Evolutionary conservation across 2,329 filamentous ascomycete species (phyloP).

Genomic region (Beauveria bassiana): DNA sequence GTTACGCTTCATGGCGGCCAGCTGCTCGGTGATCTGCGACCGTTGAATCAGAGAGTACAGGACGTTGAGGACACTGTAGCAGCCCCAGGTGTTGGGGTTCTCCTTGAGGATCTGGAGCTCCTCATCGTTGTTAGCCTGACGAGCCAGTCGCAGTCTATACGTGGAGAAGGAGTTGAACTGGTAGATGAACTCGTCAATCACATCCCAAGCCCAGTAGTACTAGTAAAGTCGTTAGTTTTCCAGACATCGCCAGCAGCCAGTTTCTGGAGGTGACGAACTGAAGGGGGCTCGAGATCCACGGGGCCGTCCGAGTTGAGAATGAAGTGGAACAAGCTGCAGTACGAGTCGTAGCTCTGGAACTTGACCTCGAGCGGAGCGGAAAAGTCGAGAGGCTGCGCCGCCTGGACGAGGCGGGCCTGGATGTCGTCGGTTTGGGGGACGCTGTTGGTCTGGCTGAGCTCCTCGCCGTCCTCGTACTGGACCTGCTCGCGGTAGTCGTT

Average conservation of each 20-base stretch:
- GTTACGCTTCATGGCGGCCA: slow-evolving; percentile 87
- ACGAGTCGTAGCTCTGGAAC: slow-evolving; percentile 98
- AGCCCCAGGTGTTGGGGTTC: slow-evolving; percentile 98
- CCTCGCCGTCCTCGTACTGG: slow-evolving; percentile 79
- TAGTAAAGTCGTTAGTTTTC: slow-evolving; percentile 30
- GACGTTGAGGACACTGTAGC: slow-evolving; percentile 98
- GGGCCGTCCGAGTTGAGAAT: slow-evolving; percentile 99
- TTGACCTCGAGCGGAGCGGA: slow-evolving; percentile 93
- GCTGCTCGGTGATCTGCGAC: slow-evolving; percentile 96
- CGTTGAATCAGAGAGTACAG: slow-evolving; percentile 98
- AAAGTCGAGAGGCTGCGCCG: slow-evolving; percentile 92
- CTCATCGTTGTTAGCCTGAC: slow-evolving; percentile 77
- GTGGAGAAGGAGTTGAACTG: slow-evolving; percentile 99
- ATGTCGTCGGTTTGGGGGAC: slow-evolving; percentile 80
- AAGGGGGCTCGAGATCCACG: slow-evolving; percentile 92
- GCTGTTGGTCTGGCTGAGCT: slow-evolving; percentile 68
- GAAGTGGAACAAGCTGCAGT: slow-evolving; percentile 98
- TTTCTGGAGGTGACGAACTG: slow-evolving; percentile 52
- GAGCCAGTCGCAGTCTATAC: slow-evolving; percentile 86
- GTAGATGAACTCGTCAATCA: slow-evolving; percentile 99
- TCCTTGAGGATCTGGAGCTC: slow-evolving; percentile 86
- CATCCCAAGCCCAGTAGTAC: slow-evolving; percentile 99
- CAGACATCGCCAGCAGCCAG: background rate
- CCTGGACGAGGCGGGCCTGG: slow-evolving; percentile 82
- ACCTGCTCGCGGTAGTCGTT: slow-evolving; percentile 96